Percentiles rank a stretch among this genome's conserved stretches.
Evolutionary conservation across 768 basidiomycete species (phyloP).

Genomic region (Suillus subalutaceus): DNA sequence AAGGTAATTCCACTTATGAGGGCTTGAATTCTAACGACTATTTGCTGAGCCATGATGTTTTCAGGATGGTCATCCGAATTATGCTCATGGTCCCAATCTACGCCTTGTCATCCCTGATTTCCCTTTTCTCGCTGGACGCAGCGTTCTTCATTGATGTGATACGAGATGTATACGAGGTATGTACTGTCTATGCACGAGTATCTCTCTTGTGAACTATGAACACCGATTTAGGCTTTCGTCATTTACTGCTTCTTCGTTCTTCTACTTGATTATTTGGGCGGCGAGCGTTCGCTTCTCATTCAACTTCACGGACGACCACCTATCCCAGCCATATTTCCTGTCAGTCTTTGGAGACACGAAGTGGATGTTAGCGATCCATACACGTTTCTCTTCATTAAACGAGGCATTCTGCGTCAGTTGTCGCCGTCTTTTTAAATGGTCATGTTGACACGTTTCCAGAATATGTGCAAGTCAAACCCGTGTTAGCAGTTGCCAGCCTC

Average conservation of each 20-base stretch:
- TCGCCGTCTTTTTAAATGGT: neutral
- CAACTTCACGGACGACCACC: slow-evolving; percentile 90
- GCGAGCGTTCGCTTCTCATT: slow-evolving; percentile 91
- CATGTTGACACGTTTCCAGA: slow-evolving; percentile 50
- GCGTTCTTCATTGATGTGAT: slow-evolving; percentile 96
- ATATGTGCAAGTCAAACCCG: slow-evolving; percentile 95
- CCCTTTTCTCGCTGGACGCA: slow-evolving; percentile 90
- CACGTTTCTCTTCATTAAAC: slow-evolving; percentile 90
- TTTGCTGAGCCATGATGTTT: slow-evolving; percentile 7
- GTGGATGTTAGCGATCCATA: slow-evolving; percentile 96
- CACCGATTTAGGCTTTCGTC: slow-evolving; percentile 72
- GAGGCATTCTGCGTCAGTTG: slow-evolving; percentile 86
- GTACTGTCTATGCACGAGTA: slow-evolving; percentile 20
- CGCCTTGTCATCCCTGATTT: slow-evolving; percentile 87
- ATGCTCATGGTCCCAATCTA: slow-evolving; percentile 98
- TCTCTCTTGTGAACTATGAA: neutral
- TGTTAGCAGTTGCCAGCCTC: slow-evolving; percentile 82
- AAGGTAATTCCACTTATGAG: slow-evolving; percentile 46
- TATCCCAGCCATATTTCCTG: slow-evolving; percentile 84
- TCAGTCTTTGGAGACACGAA: slow-evolving; percentile 79
- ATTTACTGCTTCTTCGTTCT: slow-evolving; percentile 93
- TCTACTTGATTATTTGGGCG: slow-evolving; percentile 83
- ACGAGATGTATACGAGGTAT: slow-evolving; percentile 94
- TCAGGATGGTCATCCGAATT: slow-evolving; percentile 89
- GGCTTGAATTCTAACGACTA: slow-evolving; percentile 3